Percentiles rank a stretch among this genome's conserved stretches.
Evolutionary conservation across 2,329 filamentous ascomycete species (phyloP).

Genomic region (Balansia obtecta): DNA sequence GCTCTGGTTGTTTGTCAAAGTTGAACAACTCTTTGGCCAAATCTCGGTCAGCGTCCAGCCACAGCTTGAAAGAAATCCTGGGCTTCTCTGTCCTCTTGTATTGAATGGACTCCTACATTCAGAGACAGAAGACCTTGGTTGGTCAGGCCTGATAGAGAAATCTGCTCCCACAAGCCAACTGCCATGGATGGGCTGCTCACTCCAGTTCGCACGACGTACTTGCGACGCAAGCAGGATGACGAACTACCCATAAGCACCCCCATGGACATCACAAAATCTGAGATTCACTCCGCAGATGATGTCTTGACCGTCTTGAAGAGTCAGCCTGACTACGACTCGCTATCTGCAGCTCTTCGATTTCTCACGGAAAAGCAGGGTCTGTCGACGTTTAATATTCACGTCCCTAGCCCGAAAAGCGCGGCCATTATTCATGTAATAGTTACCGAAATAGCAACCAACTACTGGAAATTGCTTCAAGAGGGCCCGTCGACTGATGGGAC

Average conservation of each 20-base stretch:
- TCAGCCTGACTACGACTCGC: conserved; percentile 47
- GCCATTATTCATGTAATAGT: conserved; percentile 68
- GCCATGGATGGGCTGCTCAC: conserved; percentile 45
- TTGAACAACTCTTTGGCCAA: too few relatives aligned
- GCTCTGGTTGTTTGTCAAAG: too few relatives aligned
- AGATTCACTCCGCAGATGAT: conserved; percentile 28
- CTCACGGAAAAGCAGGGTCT: conserved; percentile 22
- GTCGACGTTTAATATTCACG: conserved; percentile 14
- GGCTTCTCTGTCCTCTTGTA: too few relatives aligned
- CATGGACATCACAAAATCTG: conserved; percentile 1
- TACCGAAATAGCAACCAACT: conserved; percentile 64
- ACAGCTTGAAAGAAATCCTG: too few relatives aligned
- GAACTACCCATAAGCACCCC: conserved; percentile 15
- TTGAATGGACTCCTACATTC: too few relatives aligned
- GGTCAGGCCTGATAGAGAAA: neutral
- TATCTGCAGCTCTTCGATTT: conserved; percentile 40
- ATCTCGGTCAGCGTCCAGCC: too few relatives aligned
- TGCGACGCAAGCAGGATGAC: conserved; percentile 21
- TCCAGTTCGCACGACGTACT: conserved; percentile 40
- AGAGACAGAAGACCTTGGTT: neutral
- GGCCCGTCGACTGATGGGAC: conserved; percentile 15
- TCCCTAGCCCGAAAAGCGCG: conserved; percentile 53
- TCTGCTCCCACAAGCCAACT: neutral
- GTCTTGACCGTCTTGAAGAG: conserved; percentile 46
- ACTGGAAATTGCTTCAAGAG: conserved; percentile 56